These are phyloP conservation scores for Circinella umbellata DNA, from an alignment of 371 early-diverging fungal species.

Conservation along the genomic window DNA sequence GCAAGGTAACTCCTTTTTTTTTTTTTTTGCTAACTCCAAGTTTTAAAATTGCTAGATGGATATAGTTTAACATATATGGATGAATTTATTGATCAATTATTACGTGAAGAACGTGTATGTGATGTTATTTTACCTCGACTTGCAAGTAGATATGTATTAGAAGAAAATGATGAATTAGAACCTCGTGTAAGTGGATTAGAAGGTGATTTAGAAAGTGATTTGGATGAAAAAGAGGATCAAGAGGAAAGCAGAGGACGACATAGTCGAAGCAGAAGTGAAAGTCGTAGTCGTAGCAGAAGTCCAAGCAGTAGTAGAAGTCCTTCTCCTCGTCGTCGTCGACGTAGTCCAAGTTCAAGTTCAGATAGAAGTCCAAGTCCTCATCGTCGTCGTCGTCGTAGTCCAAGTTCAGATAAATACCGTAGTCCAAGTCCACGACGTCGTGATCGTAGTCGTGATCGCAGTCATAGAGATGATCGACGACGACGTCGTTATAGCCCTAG, in stretches of 20 bases:
- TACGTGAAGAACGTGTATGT: constrained; percentile 83
- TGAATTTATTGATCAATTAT: constrained; percentile 86
- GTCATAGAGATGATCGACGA: constrained; percentile 1
- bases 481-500: constrained; percentile 16
- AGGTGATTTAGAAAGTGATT: constrained; percentile 66
- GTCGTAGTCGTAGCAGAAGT: neutral
- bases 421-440: constrained; percentile 9
- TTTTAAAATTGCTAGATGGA: constrained; percentile 49
- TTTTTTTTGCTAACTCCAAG: constrained; percentile 16
- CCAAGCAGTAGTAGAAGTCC: neutral
- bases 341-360: constrained; percentile 13
- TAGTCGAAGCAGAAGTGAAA: constrained; percentile 15
- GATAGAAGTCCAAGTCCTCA: neutral
- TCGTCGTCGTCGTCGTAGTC: constrained; percentile 2
- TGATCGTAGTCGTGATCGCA: constrained; percentile 18
- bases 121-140: constrained; percentile 89
- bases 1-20: neutral
- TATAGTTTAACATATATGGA: constrained; percentile 83
- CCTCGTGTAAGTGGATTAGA: constrained; percentile 85
- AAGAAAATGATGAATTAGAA: constrained; percentile 85
- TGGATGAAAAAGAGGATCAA: constrained; percentile 17
- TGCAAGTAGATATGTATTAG: constrained; percentile 78
- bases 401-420: constrained; percentile 8
- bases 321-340: neutral
- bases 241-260: constrained; percentile 6